Evolutionary conservation across 2,329 filamentous ascomycete genomes (phyloP).

Genomic region (Tolypocladium sp.): DNA sequence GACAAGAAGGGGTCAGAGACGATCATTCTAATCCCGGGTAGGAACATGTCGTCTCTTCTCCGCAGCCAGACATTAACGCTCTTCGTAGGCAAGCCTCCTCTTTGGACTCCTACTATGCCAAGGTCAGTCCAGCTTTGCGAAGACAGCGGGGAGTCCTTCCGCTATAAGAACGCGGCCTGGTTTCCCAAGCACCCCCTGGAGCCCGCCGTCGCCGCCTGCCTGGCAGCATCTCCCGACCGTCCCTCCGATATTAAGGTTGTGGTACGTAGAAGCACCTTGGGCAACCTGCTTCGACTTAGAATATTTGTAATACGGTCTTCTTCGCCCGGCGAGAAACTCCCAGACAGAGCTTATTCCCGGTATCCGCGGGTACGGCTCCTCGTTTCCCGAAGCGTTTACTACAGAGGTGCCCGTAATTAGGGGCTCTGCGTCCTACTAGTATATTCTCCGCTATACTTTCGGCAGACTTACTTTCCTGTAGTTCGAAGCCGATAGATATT

Average conservation of each 20-base stretch:
- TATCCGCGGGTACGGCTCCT: no score
- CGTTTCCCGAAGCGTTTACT: conserved; percentile 54
- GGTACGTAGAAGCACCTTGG: conserved; percentile 48
- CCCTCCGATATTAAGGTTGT: conserved; percentile 35
- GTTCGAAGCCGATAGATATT: no score
- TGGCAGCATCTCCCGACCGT: conserved; percentile 11
- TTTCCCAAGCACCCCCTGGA: conserved; percentile 41
- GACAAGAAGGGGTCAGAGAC: conserved; percentile 6
- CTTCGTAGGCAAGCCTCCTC: conserved; percentile 35
- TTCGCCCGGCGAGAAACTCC: conserved; percentile 54
- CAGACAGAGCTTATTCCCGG: conserved; percentile 50
- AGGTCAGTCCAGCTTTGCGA: conserved; percentile 22
- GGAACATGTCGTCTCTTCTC: background rate
- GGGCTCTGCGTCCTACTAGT: conserved; percentile 51
- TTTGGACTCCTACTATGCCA: conserved; percentile 35
- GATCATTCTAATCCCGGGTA: background rate
- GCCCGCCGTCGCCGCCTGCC: conserved; percentile 33
- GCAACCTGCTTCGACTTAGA: conserved; percentile 49
- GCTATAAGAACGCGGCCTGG: conserved; percentile 42
- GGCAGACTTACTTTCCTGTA: no score
- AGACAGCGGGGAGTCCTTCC: conserved; percentile 41
- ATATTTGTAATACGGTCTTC: conserved; percentile 42
- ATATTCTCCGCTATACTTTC: conserved; percentile 14
- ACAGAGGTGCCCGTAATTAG: conserved; percentile 47
- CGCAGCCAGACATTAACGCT: background rate